Percentiles rank a stretch among this genome's conserved stretches.
Evolutionary conservation across 768 basidiomycete genomes (phyloP).

Genomic region (Amanita pseudoporphyria): DNA sequence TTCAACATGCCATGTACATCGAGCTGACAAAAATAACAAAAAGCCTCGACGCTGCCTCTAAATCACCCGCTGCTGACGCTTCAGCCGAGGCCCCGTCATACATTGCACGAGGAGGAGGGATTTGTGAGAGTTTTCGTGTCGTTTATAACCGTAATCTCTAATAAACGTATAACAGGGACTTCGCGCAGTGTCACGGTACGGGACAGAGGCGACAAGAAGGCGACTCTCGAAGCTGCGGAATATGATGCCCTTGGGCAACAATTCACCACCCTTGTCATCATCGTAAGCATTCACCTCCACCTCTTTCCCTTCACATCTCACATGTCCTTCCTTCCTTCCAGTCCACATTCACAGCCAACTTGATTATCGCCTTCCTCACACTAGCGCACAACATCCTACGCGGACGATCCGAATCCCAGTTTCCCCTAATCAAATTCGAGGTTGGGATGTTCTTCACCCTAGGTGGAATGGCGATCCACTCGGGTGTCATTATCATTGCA

Average conservation of each 20-base stretch:
- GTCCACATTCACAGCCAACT: slow-evolving; percentile 7
- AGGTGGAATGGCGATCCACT: neutral
- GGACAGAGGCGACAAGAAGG: neutral
- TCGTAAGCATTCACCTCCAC: slow-evolving; percentile 1
- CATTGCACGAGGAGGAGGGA: neutral
- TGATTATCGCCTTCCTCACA: slow-evolving; percentile 6
- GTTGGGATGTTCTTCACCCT: slow-evolving; percentile 4
- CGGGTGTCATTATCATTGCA: slow-evolving; percentile 6
- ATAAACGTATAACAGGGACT: neutral
- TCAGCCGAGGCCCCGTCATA: neutral
- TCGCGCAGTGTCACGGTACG: too few relatives aligned
- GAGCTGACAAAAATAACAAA: neutral
- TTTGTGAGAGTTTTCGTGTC: neutral
- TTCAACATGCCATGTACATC: neutral
- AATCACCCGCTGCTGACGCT: neutral
- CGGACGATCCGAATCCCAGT: neutral
- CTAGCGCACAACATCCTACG: neutral
- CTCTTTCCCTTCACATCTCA: neutral
- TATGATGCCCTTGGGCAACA: slow-evolving; percentile 6
- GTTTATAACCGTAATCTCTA: neutral
- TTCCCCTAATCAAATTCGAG: neutral
- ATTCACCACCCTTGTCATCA: slow-evolving; percentile 6
- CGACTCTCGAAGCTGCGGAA: slow-evolving; percentile 1
- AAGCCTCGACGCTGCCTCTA: neutral
- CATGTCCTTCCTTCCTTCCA: neutral